Base-by-base conservation (phyloP, 179 eudicot genomes). In the Silene noctiflora region DNA sequence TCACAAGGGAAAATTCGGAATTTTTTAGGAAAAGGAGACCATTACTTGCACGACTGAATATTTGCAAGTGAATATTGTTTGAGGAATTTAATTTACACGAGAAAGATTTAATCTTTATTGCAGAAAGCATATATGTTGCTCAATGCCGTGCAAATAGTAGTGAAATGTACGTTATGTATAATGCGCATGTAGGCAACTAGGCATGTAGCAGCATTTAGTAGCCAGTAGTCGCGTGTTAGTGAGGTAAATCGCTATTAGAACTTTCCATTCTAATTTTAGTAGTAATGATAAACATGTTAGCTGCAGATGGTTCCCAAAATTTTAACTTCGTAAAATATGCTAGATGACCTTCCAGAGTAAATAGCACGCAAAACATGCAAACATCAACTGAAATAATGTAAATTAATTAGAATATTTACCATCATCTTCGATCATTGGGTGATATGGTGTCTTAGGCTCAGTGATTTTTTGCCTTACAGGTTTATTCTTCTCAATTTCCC, bases 361-460 rank as follows among this genome's bases (percentile, higher is more conserved):
- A 60, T 51, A 39, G 33, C 51, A 67, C 60, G 0, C 39, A 7
- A 65, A 66, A 20, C n/a, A 75, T 56, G 74, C 25, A 75, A 46
- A 19, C 16, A 17, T 61, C 22, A 70, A 19, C 11, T 21, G 55
- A 65, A 71, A 13, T 25, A 42, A 0, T 64, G 12, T 51, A 42
- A 13, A 72, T 17, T 0, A 24, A 61, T 19, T 46, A 42, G 19
- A 21, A 13, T 22, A 42, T 80, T 35, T 80, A 92, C 96, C 93
- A 77, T 90, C 99, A 78, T 87, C 91, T 65, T 91, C 98, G 79
- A 88, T 75, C 93, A 88, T 87, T 35, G 84, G 92, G 81, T 93
- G 99, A 82, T 89, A 95, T 39, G 99, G 99, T 27, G 99, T 95
- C 92, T 95, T 95, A 56, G 99, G 99, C 86, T 95, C 99, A 19